Conservation (phyloP, 306 rosid species). For the Prunus mume region DNA sequence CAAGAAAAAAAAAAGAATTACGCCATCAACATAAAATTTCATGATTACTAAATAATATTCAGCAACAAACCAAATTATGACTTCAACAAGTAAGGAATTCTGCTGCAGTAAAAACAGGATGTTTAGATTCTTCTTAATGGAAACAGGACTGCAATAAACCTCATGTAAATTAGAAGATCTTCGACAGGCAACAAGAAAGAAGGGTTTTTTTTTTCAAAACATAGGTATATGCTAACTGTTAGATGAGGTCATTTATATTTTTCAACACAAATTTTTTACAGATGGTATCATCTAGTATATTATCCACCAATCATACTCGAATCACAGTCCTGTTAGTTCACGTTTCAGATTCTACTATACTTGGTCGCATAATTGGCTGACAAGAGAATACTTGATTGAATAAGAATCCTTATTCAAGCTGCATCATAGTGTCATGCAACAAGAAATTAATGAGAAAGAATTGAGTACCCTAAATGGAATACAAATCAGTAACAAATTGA, state of each 20-base stretch:
- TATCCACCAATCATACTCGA: neutral
- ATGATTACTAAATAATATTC: neutral
- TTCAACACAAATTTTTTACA: neutral
- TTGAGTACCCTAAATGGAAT: neutral
- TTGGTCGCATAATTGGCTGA: neutral
- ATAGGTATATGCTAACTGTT: neutral
- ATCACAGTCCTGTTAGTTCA: neutral
- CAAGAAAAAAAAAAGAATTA: constrained; percentile 14
- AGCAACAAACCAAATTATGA: neutral
- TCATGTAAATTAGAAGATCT: neutral
- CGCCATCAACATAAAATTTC: constrained; percentile 3
- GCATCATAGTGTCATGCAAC: neutral
- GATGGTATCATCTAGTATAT: neutral
- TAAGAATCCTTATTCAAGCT: neutral
- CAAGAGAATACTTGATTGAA: neutral
- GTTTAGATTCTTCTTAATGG: neutral
- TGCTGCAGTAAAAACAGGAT: neutral
- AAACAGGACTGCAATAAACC: too few species aligned
- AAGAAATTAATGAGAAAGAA: neutral
- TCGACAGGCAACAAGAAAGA: neutral
- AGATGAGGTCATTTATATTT: neutral
- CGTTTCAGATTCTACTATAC: neutral
- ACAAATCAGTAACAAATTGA: neutral
- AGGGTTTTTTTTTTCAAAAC: neutral
- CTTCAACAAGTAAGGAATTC: neutral